phyloP scores from a whole-genome alignment of 345 rosid species.

The Eucalyptus decipiens region DNA sequence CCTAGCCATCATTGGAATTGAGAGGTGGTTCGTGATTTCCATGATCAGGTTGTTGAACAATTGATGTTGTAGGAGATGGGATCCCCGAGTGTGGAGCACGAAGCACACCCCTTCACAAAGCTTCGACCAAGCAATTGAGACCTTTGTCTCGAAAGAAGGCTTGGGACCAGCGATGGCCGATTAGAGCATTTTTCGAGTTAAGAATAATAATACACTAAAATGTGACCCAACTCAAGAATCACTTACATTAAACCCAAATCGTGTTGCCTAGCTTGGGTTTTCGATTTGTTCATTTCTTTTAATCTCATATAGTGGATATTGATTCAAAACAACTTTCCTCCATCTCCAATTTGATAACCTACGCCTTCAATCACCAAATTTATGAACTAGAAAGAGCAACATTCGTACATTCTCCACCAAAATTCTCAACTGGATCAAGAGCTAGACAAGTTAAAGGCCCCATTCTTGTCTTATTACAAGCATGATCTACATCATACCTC shows the following conservation, averaged over 20 bases:
- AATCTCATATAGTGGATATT: background rate
- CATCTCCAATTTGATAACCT: background rate
- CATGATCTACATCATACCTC: no score
- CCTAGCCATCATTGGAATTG: no score
- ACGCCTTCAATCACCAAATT: background rate
- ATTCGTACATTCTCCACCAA: background rate
- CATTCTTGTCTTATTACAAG: no score
- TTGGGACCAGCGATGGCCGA: background rate
- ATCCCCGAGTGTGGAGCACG: background rate
- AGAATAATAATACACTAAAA: background rate
- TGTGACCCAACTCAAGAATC: background rate
- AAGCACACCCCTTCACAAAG: background rate
- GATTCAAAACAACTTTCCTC: background rate
- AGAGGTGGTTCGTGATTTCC: no score
- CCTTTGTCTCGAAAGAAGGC: background rate
- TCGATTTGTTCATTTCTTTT: background rate
- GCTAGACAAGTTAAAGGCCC: no score
- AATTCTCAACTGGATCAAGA: no score
- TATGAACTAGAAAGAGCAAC: background rate
- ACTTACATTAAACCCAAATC: background rate
- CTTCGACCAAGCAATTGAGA: background rate
- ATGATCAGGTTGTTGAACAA: no score
- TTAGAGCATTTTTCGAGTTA: no score
- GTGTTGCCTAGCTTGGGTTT: fast-evolving
- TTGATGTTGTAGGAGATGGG: background rate